Evolutionary conservation across 108 stramenopile genomes (phyloP), one percentile per base, ranked within the genome.

Genomic region (Skeletonema potamos): DNA sequence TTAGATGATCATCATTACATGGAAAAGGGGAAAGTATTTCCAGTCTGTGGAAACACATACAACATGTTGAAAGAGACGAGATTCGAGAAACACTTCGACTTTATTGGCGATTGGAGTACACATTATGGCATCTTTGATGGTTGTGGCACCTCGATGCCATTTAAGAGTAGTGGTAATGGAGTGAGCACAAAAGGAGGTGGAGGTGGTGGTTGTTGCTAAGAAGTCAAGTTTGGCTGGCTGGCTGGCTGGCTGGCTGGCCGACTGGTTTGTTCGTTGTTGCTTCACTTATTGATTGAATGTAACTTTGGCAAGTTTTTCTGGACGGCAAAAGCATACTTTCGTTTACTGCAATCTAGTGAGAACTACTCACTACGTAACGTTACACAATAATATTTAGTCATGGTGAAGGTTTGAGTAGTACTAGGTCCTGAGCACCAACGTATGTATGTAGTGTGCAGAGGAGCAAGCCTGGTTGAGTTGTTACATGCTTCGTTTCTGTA

Each of bases 11-110:
- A 93, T 81, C 96, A 97, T 79, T 82, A 71, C 67, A 92, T 99
- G 72, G 92, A 97, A 60, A 83, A 85, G 34, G 96, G 96, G 10
- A 90, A 92, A 65, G 79, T 96, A 7, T 85, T 92, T 62, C 88
- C 94, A 10, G 98, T 99, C 15, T 97, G 98, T 85, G 96, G 98
- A 15, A 99, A 99, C 81, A 97, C 97, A 1, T 93, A 82, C 73
- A 89, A 86, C 56, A 99, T 97, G 97, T 74, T 98, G 44, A 62
- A 91, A 46, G 80, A 95, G 54, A 89, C 93, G 0, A 72, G 89
- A 60, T 85, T 97, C 64, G 78, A 79, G 34, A 77, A 89, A 24
- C 91, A 97, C 58, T 97, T 97, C 83, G 87, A 89, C 2, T 96
- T 95, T 70, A 68, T 96, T 74, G 96, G 96, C 29, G 88, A 89